Conservation (phyloP, 2,329 filamentous ascomycete species). For the Knoxdaviesia proteae region DNA sequence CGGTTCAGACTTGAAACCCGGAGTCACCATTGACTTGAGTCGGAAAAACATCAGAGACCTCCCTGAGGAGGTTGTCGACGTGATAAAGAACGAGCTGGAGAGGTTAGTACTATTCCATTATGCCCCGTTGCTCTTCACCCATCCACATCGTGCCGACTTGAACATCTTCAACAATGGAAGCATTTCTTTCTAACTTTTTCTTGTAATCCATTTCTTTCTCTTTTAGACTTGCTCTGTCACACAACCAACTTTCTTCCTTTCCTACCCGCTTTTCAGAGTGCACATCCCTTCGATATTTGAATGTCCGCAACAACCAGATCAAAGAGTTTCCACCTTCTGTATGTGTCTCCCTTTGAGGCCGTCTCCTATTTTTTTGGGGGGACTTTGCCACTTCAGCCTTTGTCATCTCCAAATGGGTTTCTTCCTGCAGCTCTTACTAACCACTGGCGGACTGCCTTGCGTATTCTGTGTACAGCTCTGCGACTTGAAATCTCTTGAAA, state of each 20-base stretch:
- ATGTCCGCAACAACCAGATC: slow-evolving; percentile 58
- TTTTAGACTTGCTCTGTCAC: slow-evolving; percentile 54
- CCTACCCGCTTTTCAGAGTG: slow-evolving; percentile 55
- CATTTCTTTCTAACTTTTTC: neutral
- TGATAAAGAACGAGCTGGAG: slow-evolving; percentile 55
- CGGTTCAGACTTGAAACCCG: slow-evolving; percentile 38
- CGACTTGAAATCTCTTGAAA: slow-evolving; percentile 69
- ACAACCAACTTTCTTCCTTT: slow-evolving; percentile 53
- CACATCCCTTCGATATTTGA: slow-evolving; percentile 58
- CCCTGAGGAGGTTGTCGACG: slow-evolving; percentile 53
- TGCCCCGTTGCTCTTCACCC: neutral
- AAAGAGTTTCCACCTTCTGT: slow-evolving; percentile 38
- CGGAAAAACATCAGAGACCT: slow-evolving; percentile 51
- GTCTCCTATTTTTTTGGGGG: neutral
- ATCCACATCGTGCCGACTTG: neutral
- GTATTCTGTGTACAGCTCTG: slow-evolving; percentile 41
- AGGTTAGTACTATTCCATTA: slow-evolving; percentile 24
- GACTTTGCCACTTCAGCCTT: slow-evolving; percentile 1
- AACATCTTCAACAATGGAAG: neutral
- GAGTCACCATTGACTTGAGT: slow-evolving; percentile 60
- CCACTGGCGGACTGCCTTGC: neutral
- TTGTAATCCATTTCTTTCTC: neutral
- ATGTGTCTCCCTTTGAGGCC: slow-evolving; percentile 9
- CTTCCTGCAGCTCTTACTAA: slow-evolving; percentile 6
- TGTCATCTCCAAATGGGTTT: slow-evolving; percentile 1